Evolutionary conservation across 2,329 filamentous ascomycete species (phyloP).

Genomic region (Tothia fuscella): DNA sequence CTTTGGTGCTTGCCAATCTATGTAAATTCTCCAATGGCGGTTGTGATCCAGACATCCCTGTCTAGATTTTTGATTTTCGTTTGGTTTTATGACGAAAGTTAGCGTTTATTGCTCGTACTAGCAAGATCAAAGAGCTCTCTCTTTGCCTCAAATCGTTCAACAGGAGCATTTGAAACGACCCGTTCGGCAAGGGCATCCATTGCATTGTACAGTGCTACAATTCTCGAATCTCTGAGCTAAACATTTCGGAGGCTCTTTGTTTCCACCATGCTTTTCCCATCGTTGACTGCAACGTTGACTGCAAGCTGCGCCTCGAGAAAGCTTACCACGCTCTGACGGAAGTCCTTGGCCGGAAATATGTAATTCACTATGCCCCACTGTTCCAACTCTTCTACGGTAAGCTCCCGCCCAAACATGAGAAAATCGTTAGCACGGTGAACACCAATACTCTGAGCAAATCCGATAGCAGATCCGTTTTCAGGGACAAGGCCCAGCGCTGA

Average conservation of each 20-base stretch:
- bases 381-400: conserved; percentile 31
- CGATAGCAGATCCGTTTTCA: conserved; percentile 35
- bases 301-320: conserved; percentile 33
- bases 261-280: conserved; percentile 43
- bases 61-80: too few relatives aligned
- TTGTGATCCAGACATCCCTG: too few relatives aligned
- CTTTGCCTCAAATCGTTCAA: conserved; percentile 28
- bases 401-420: conserved; percentile 38
- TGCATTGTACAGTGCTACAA: conserved; percentile 35
- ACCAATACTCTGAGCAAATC: conserved; percentile 35
- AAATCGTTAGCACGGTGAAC: conserved; percentile 40
- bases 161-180: conserved; percentile 34
- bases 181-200: conserved; percentile 37
- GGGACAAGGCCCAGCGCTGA: conserved; percentile 36
- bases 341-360: conserved; percentile 30
- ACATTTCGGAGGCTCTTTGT: conserved; percentile 38
- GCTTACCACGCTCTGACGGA: conserved; percentile 28
- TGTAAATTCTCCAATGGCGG: too few relatives aligned
- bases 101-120: too few relatives aligned
- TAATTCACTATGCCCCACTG: conserved; percentile 35
- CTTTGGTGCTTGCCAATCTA: too few relatives aligned
- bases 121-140: conserved; percentile 15
- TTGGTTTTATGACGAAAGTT: too few relatives aligned
- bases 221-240: conserved; percentile 30
- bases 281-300: too few relatives aligned